Base-by-base conservation (phyloP, 331 rosid species). In the Malus hybrid region DNA sequence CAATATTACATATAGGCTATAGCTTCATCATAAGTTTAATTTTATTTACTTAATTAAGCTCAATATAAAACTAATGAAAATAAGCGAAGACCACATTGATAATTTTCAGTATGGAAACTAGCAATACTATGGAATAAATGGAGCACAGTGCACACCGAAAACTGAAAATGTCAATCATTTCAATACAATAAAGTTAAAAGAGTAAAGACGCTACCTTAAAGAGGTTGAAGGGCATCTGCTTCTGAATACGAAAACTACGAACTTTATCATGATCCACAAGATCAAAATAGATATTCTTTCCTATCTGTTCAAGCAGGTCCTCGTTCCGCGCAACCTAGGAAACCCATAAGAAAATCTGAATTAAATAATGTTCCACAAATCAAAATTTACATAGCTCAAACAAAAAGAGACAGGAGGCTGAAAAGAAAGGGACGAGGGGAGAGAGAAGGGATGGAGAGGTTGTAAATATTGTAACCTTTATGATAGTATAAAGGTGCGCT, bases 241-340 rank as follows among this genome's bases (percentile, higher is more conserved):
- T 93, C 79, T 83, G 77, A 76, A 93, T 80, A 57, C 94, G 96
- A 73, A 93, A 90, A 85, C 88, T 88, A 24, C 55, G 85, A 79
- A 93, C 96, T 88, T 88, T 93, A 71, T 93, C 96, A 87, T 90
- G 96, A 82, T 93, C 94, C 74, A 93, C 98, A 50, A 93, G 96
- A 83, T 90, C 98, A 76, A 93, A 93, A 84, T 86, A 90, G 81
- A 86, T 83, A 77, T 86, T 86, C 67, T 77, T 90, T 66, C 98
- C 98, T 46, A 90, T 90, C 79, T 93, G 98, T 44, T 89, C 86
- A 33, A 19, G 59, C 50, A 93, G 88, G 82, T 93, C 98, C 67
- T 76, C 87, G 65, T 93, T 97, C 33, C 96, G 84, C 56, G 97
- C 94, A 79, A 91, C 96, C 98, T 93, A 82, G 5, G 76, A 69